Base-by-base conservation (phyloP, 768 basidiomycete species). In the Boletus coccyginus region DNA sequence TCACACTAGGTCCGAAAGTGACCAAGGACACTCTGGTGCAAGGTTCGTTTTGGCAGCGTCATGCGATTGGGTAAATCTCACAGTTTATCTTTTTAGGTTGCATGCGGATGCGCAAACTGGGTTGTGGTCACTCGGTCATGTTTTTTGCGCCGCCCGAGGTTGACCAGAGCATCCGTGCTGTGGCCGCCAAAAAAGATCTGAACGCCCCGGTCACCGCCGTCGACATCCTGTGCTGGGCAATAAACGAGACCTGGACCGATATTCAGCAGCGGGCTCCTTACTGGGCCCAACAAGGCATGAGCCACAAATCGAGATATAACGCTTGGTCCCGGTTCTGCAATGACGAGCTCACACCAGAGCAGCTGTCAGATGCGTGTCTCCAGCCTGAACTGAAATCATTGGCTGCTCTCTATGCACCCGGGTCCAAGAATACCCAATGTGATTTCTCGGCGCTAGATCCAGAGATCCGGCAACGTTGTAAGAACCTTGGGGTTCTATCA, bases 91-190 rank as follows among this genome's bases (percentile, higher is more conserved):
- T 36, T 5, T 31, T 9, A 80, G 80, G 78, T 7, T 81, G 79
- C 51, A 81, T 81, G 80, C 69, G 80, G 7, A 79, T 81, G 79
- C 72, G 80, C 2, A 72, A 73, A 53, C 67, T 80, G 2, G 80
- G 79, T 12, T 58, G 63, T 17, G 77, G 76, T 0, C n/a, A n/a
- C n/a, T n/a, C n/a, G n/a, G n/a, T n/a, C n/a, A n/a, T n/a, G n/a
- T n/a, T n/a, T n/a, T n/a, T 77, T 45, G 79, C 76, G 4, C 74
- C 80, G 1, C 61, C 58, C 0, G 76, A 78, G 46, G 69, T 79
- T 5, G 73, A 76, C 43, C 55, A 58, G 27, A 51, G 52, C 2
- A 79, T 81, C 51, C 73, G 75, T 27, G 46, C 57, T 6, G 52
- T 65, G 2, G 42, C 50, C 29, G 36, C 29, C 16, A 68, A 66